Conservation (phyloP, 2,329 filamentous ascomycete genomes). For the Aspergillus neotritici region DNA sequence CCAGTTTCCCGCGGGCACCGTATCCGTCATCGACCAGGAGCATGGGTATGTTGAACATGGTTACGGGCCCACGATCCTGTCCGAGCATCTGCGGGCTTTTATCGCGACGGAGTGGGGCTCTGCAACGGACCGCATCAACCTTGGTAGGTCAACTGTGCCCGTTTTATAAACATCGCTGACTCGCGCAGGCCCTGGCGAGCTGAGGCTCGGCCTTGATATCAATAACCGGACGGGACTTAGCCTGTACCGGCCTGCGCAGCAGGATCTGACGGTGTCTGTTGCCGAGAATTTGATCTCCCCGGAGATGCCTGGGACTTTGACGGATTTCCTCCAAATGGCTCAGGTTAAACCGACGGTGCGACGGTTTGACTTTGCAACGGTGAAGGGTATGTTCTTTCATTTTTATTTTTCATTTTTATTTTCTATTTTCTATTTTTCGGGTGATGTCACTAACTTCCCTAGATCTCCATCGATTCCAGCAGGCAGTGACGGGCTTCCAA, state of each 20-base stretch:
- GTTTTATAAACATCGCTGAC: constrained; percentile 10
- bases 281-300: constrained; percentile 60
- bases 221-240: constrained; percentile 57
- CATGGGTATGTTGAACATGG: constrained; percentile 51
- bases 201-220: constrained; percentile 62
- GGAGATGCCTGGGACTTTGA: constrained; percentile 58
- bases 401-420: background rate
- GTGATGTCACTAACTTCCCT: constrained; percentile 16
- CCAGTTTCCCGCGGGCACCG: constrained; percentile 33
- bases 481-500: constrained; percentile 70
- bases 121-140: constrained; percentile 76
- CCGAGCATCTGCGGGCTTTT: constrained; percentile 69
- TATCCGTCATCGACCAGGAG: constrained; percentile 64
- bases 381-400: constrained; percentile 33
- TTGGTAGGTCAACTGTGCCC: constrained; percentile 43
- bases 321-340: constrained; percentile 55
- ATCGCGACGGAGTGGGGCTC: constrained; percentile 70
- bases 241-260: constrained; percentile 66
- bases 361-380: constrained; percentile 61
- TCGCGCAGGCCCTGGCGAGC: constrained; percentile 57
- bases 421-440: background rate
- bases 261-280: constrained; percentile 70
- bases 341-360: constrained; percentile 62
- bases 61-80: constrained; percentile 63
- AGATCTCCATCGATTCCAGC: constrained; percentile 73